Evolutionary conservation across 2,329 filamentous ascomycete genomes (phyloP).

Genomic region (Fusarium sp.): DNA sequence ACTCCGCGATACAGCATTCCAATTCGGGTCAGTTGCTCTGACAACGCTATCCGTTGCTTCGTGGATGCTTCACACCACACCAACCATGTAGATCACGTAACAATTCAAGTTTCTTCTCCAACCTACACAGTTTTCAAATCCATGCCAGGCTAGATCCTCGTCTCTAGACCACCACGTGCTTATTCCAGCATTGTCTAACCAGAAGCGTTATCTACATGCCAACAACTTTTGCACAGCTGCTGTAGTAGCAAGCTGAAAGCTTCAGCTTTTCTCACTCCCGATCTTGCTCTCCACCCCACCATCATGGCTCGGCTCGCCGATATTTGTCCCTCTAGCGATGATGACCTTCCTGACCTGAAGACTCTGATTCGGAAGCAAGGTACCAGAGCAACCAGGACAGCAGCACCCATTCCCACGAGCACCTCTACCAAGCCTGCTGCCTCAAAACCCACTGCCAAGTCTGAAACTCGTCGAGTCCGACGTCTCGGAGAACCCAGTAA

Average conservation of each 20-base stretch:
- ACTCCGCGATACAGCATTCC: slow-evolving; percentile 13
- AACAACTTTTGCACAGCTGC: not conserved
- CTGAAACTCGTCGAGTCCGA: slow-evolving; percentile 47
- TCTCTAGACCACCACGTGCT: slow-evolving; percentile 16
- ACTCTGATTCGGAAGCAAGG: slow-evolving; percentile 41
- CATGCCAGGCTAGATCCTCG: not conserved
- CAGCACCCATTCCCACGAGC: not conserved
- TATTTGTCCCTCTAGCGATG: slow-evolving; percentile 50
- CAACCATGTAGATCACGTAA: slow-evolving; percentile 15
- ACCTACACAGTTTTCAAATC: slow-evolving; percentile 10
- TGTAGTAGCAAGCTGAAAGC: not conserved
- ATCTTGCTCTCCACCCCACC: not conserved
- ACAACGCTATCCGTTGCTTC: slow-evolving; percentile 9
- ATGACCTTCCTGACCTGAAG: slow-evolving; percentile 57
- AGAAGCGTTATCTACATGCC: slow-evolving; percentile 15
- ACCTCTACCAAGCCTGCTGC: slow-evolving; percentile 32
- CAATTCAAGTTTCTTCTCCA: slow-evolving; percentile 14
- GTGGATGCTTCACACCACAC: not conserved
- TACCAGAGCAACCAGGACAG: slow-evolving; percentile 27
- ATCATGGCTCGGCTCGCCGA: slow-evolving; percentile 47
- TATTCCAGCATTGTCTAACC: slow-evolving; percentile 12
- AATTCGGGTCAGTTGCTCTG: slow-evolving; percentile 22
- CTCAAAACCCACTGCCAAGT: slow-evolving; percentile 40
- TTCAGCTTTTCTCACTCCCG: not conserved
- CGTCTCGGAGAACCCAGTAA: slow-evolving; percentile 43